Base-by-base conservation (phyloP, 2,329 filamentous ascomycete species). In the Paradendryphiella salina region DNA sequence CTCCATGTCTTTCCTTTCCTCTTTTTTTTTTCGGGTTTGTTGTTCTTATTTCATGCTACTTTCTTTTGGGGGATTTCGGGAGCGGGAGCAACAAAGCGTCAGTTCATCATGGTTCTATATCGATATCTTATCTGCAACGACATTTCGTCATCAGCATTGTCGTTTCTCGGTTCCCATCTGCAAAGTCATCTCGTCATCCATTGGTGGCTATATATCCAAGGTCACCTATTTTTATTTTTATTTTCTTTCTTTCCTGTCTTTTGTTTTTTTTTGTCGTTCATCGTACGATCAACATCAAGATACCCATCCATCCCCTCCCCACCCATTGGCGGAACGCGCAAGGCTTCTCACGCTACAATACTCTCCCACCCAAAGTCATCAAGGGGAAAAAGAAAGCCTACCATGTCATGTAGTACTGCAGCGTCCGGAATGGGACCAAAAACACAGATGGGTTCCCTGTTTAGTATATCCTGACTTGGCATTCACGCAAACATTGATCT, bases 381-480 rank as follows among this genome's bases (percentile, higher is more conserved):
- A 20, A 20, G 2, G 23, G 8, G 23, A 26, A 23, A 50, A 56
- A 43, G 44, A 54, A 56, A 52, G 60, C 64, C 63, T 61, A 59
- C 41, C 13, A 59, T 49, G 41, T 47, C 45, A 26, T 40, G 49
- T 59, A 65, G 60, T 65, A 51, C 57, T 48, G 23, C 21, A 60
- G 59, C 65, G 61, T 64, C 58, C 55, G 58, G 56, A 53, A 60
- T 65, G 64, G 65, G 63, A 54, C 56, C 59, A 66, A 69, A 67
- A 70, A 67, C 60, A 68, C 45, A 55, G 33, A 54, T 45, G 20
- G 26, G 36, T 47, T 49, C 18, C 32, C 23, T 26, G 23, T 26
- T 26, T 26, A n/a, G n/a, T n/a, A n/a, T n/a, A n/a, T n/a, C n/a
- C n/a, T n/a, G n/a, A n/a, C n/a, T n/a, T n/a, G n/a, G n/a, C 10